Conservation (phyloP, 2,329 filamentous ascomycete genomes). For the Trichoderma lentiforme region DNA sequence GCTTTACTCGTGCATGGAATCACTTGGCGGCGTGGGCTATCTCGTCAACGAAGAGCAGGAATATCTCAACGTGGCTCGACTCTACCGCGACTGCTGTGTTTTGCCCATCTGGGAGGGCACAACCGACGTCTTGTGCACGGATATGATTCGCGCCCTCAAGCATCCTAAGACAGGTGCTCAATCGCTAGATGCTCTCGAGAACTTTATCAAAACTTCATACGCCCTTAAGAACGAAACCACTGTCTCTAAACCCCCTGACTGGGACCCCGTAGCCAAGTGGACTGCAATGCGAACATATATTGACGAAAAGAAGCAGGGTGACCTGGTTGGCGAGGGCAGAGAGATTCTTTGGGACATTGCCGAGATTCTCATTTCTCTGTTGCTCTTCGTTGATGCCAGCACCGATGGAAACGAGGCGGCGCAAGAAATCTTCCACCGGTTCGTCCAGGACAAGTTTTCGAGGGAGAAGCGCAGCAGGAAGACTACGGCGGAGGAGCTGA, state of each 20-base stretch:
- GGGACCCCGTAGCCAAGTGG: constrained; percentile 39
- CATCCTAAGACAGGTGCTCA: constrained; percentile 38
- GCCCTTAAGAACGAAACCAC: constrained; percentile 23
- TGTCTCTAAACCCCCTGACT: constrained; percentile 26
- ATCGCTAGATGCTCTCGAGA: constrained; percentile 42
- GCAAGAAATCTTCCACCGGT: constrained; percentile 40
- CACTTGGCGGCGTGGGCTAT: constrained; percentile 64
- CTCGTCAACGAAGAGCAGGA: constrained; percentile 61
- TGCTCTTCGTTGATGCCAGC: constrained; percentile 41
- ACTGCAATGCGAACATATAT: constrained; percentile 36
- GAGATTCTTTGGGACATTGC: constrained; percentile 43
- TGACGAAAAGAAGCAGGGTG: constrained; percentile 32
- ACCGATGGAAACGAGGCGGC: constrained; percentile 36
- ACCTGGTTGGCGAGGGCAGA: constrained; percentile 46
- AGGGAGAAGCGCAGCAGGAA: constrained; percentile 21
- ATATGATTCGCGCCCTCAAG: constrained; percentile 47
- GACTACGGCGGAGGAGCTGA: constrained; percentile 28
- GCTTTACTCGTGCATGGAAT: constrained; percentile 59
- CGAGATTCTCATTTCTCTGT: constrained; percentile 42
- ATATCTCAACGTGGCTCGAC: constrained; percentile 62
- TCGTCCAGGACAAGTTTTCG: constrained; percentile 31
- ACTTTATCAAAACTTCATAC: constrained; percentile 33
- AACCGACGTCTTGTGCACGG: constrained; percentile 63
- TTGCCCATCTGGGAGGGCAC: constrained; percentile 70
- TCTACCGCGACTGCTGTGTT: constrained; percentile 63